Conservation (phyloP, 1,284 basidiomycete genomes). For the Ceratobasidium sp. region DNA sequence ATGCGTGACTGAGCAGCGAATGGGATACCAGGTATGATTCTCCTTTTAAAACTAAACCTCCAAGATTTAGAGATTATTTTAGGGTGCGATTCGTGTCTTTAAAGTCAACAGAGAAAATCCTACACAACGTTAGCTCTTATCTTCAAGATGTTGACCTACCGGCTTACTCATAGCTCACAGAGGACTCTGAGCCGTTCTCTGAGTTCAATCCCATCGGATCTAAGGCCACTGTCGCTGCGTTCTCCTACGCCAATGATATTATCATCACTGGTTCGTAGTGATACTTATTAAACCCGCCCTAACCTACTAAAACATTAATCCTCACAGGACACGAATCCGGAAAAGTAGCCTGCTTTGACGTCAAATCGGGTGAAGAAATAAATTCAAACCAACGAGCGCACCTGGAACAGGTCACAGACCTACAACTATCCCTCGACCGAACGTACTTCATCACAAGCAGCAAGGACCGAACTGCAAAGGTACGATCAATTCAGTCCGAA, state of each 20-base stretch:
- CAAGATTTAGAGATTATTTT: not conserved
- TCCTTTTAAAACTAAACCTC: conserved; percentile 43
- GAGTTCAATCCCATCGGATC: conserved; percentile 92
- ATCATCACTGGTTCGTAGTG: conserved; percentile 85
- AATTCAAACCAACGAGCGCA: conserved; percentile 87
- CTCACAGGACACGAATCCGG: conserved; percentile 87
- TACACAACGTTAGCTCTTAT: conserved; percentile 73
- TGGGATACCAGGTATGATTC: conserved; percentile 76
- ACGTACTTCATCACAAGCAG: conserved; percentile 97
- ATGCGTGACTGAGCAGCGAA: conserved; percentile 96
- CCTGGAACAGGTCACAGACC: conserved; percentile 87
- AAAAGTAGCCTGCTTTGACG: conserved; percentile 91
- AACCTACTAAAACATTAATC: conserved; percentile 45
- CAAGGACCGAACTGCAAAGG: conserved; percentile 96
- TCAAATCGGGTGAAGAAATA: conserved; percentile 89
- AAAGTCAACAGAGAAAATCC: conserved; percentile 87
- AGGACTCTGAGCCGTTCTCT: conserved; percentile 79
- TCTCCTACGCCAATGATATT: conserved; percentile 82
- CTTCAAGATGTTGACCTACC: conserved; percentile 31
- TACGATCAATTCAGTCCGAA: conserved; percentile 60
- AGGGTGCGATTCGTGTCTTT: conserved; percentile 89
- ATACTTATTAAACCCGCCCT: not conserved
- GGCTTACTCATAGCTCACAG: conserved; percentile 60
- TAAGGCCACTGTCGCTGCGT: conserved; percentile 96
- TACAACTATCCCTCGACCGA: conserved; percentile 91